Base-by-base conservation (phyloP, 2,329 filamentous ascomycete genomes). In the Aspergillus ustus region DNA sequence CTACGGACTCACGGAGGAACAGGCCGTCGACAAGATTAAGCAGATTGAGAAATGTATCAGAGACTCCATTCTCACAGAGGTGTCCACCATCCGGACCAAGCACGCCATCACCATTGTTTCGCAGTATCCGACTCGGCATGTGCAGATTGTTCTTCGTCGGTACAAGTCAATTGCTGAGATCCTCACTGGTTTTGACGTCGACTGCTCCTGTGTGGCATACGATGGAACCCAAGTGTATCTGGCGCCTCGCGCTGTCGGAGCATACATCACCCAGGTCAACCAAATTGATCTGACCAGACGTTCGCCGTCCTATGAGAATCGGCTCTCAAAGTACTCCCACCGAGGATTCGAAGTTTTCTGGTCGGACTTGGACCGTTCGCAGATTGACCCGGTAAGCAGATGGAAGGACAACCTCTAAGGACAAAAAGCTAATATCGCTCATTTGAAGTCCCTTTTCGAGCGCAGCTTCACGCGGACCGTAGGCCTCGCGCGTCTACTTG, bases 131-230 rank as follows among this genome's bases (percentile, higher is more conserved):
- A 92, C 88, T 40, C 88, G 92, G 2, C 92, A 96, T 72, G 84
- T 96, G 3, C 91, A 94, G 82, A 92, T 96, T 68, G 92, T 96
- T 22, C 83, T 96, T 31, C 89, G 92, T 40, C 87, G 95, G 43
- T 96, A 96, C 80, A 91, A 92, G 70, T 93, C 89, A 0, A 79
- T 96, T 50, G 89, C 91, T 1, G 91, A 96, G 73, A 93, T 96
- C 40, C 82, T 96, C 25, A 92, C 92, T 3, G 92, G 92, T 0
- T 96, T 96, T 68, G 92, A 96, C 69, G 92, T 96, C 52, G 92
- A 95, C 72, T 93, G 90, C 72, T 90, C 91, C 0, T 91, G 91
- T 63, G 90, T 88, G 25, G 91, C 91, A 3, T 96, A 91, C 68
- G 87, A 95, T 73, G 92, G 92, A 40, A 84, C 85, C 20, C 90